These are phyloP conservation scores for Fusarium sp. DNA, from an alignment of 2,329 filamentous ascomycete genomes.

Conservation along the genomic window DNA sequence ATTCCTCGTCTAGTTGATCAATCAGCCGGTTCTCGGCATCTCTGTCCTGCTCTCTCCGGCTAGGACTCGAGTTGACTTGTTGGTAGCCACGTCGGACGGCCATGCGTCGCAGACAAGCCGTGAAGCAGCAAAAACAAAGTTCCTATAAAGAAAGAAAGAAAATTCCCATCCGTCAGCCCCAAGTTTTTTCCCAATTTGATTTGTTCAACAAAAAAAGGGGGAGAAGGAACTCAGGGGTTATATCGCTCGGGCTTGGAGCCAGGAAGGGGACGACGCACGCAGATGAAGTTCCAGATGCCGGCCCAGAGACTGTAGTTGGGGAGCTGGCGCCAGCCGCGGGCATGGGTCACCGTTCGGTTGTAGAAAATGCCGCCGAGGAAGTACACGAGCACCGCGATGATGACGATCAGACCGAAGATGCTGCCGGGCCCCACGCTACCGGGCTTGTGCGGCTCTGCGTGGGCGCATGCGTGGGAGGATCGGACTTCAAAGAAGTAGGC, in stretches of 20 bases:
- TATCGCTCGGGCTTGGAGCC: constrained; percentile 51
- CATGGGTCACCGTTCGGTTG: constrained; percentile 93
- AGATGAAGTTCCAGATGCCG: constrained; percentile 86
- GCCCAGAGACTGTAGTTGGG: constrained; percentile 97
- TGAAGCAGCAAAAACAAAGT: constrained; percentile 76
- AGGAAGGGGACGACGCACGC: constrained; percentile 63
- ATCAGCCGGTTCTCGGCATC: constrained; percentile 96
- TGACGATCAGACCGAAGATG: constrained; percentile 89
- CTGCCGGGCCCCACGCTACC: constrained; percentile 79
- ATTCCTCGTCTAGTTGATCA: constrained; percentile 96
- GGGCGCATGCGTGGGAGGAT: constrained; percentile 83
- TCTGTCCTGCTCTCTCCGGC: constrained; percentile 63
- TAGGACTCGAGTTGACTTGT: constrained; percentile 70
- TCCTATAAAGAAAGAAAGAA: constrained; percentile 61
- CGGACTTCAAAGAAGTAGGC: constrained; percentile 96
- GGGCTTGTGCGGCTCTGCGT: constrained; percentile 78
- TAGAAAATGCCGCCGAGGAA: constrained; percentile 94
- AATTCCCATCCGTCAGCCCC: constrained; percentile 47
- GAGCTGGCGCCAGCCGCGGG: constrained; percentile 93
- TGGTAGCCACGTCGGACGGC: constrained; percentile 78
- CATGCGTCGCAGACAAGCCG: constrained; percentile 77
- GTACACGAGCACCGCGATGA: constrained; percentile 86
- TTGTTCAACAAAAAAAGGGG: constrained; percentile 10
- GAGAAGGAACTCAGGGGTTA: constrained; percentile 43
- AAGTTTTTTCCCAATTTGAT: constrained; percentile 9